phyloP scores from a whole-genome alignment of 116 monocot species.

The Iris pallida region DNA sequence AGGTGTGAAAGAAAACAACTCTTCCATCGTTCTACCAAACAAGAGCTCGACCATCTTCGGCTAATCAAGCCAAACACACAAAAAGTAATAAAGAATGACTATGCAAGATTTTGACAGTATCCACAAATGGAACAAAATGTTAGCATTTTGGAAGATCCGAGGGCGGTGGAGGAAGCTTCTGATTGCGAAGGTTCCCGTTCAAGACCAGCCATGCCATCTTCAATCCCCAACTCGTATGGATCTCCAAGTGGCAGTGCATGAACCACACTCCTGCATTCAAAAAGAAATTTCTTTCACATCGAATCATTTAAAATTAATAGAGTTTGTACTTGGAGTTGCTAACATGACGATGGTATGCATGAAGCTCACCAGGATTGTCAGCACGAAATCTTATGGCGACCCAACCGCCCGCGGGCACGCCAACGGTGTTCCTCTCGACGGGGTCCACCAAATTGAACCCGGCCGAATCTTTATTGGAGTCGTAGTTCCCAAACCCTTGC shows the following conservation, averaged over 20 bases:
- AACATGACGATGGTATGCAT: too few relatives aligned
- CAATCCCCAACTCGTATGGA: constrained; percentile 49
- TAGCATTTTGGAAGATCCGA: constrained; percentile 46
- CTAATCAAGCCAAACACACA: too few relatives aligned
- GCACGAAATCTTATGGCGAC: constrained; percentile 32
- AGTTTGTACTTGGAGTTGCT: too few relatives aligned
- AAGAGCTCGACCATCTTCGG: background rate
- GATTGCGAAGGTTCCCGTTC: constrained; percentile 22
- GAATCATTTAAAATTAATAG: too few relatives aligned
- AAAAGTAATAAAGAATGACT: too few relatives aligned
- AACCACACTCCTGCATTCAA: constrained; percentile 38
- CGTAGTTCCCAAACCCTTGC: constrained; percentile 29
- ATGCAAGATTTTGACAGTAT: too few relatives aligned
- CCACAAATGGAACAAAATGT: background rate
- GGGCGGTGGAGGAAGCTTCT: constrained; percentile 50
- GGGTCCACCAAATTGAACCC: constrained; percentile 35
- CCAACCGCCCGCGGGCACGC: constrained; percentile 38
- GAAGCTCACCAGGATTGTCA: constrained; percentile 32
- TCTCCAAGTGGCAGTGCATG: constrained; percentile 55
- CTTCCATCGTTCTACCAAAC: background rate
- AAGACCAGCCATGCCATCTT: constrained; percentile 51
- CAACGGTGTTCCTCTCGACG: constrained; percentile 34
- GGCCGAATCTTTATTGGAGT: constrained; percentile 13
- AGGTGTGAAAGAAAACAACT: background rate
- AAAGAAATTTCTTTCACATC: too few relatives aligned